Base-by-base conservation (phyloP, 2,329 filamentous ascomycete genomes). In the Dendryphion nanum region DNA sequence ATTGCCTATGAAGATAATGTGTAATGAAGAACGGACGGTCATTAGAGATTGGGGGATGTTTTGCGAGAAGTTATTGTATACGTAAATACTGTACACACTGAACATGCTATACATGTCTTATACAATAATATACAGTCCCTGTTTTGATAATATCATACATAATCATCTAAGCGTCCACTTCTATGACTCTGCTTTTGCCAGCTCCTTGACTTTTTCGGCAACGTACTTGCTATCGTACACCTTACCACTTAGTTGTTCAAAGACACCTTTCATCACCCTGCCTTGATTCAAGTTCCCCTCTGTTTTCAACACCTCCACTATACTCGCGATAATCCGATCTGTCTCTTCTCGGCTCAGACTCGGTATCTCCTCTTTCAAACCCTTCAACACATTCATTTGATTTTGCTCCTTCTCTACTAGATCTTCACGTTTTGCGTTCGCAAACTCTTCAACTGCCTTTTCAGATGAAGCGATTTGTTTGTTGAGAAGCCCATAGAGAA, bases 321-420 rank as follows among this genome's bases (percentile, higher is more conserved):
- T 73, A 19, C 66, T 68, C 38, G 68, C 63, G 14, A 86, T 75
- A 8, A 79, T 53, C 3, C 59, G 61, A 54, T 70, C 70, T 15
- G 90, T 68, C 59, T 87, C 77, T 4, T 76, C 78, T 44, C 76
- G 72, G 2, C 70, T 65, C 37, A 88, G 53, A 10, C 73, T 75
- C 62, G 81, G 70, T 10, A 88, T 75, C 43, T 68, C 70, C 6
- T 73, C 71, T 4, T 79, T 70, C 63, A 88, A 89, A 51, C 81
- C 81, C 26, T 83, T 73, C 53, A 89, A 58, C 2, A 91, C 74
- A 20, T 66, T 66, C 33, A 84, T 68, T 66, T 90, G 84, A 8
- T 68, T 70, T 44, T 79, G 70, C 69, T 91, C 86, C 68, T 85
- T 86, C 40, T 81, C 77, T 0, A 78, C 83, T 23, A 91, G 67